These are phyloP conservation scores for Coemansia sp. DNA, from an alignment of 192 early-diverging fungal genomes.

Conservation along the genomic window DNA sequence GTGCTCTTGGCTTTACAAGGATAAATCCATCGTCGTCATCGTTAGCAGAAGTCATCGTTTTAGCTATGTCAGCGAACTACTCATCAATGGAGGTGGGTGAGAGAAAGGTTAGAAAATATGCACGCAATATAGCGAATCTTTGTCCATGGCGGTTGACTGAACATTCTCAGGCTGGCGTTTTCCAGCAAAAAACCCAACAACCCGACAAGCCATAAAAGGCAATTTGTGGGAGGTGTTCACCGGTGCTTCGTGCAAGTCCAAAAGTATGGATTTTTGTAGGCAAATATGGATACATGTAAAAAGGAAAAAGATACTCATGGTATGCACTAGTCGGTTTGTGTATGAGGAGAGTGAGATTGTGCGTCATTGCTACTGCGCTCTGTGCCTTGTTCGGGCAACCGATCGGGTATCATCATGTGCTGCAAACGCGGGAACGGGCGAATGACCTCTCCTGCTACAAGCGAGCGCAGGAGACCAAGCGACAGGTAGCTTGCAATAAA, in stretches of 20 bases:
- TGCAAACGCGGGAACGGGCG: slow-evolving; percentile 78
- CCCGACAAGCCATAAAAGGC: neutral
- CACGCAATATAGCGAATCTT: too few species aligned
- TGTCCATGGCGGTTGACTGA: too few species aligned
- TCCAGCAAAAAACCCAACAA: too few species aligned
- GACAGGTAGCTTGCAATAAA: slow-evolving; percentile 83
- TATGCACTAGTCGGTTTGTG: neutral
- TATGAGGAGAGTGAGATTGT: neutral
- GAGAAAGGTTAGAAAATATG: too few species aligned
- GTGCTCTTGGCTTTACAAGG: slow-evolving; percentile 8
- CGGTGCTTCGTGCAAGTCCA: too few species aligned
- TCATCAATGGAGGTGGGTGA: too few species aligned
- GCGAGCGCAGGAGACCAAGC: slow-evolving; percentile 69
- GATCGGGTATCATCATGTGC: slow-evolving; percentile 74
- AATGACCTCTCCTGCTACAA: slow-evolving; percentile 81
- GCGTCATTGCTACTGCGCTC: neutral
- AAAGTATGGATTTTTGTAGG: too few species aligned
- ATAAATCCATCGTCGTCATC: slow-evolving; percentile 17
- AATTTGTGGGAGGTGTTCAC: neutral
- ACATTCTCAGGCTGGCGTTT: too few species aligned
- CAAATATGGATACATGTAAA: too few species aligned
- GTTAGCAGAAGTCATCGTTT: neutral
- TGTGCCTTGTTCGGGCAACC: slow-evolving; percentile 3
- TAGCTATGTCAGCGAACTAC: neutral
- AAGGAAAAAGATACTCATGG: too few species aligned